Conservation (phyloP, 2,329 filamentous ascomycete species). For the Sordariomycetes sp. region DNA sequence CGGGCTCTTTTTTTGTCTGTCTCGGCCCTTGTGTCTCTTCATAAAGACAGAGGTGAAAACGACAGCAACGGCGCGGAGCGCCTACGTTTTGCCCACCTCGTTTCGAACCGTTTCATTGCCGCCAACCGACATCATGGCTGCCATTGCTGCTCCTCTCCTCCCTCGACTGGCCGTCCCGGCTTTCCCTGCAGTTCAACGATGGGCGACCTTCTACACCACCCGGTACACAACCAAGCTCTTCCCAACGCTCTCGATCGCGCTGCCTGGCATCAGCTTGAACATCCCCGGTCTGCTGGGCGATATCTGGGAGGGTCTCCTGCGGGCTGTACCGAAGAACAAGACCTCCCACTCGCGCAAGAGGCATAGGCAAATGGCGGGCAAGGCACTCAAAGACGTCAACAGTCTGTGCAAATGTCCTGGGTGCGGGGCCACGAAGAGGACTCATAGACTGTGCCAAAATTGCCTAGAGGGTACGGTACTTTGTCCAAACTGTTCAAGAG, state of each 20-base stretch:
- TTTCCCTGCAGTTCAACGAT: constrained; percentile 30
- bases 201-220: constrained; percentile 32
- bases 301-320: constrained; percentile 87
- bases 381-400: constrained; percentile 85
- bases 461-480: constrained; percentile 80
- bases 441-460: constrained; percentile 79
- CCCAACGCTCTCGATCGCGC: constrained; percentile 44
- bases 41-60: too few species aligned
- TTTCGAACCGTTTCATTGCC: not conserved
- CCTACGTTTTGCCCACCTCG: too few species aligned
- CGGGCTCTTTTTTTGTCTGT: too few species aligned
- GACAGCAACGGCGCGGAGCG: too few species aligned
- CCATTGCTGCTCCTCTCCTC: constrained; percentile 37
- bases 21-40: too few species aligned
- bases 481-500: too few species aligned
- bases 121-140: constrained; percentile 32
- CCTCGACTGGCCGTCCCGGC: constrained; percentile 39
- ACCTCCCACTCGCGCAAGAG: constrained; percentile 94
- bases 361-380: constrained; percentile 88
- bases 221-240: constrained; percentile 38
- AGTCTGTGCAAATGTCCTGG: constrained; percentile 80
- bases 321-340: constrained; percentile 97
- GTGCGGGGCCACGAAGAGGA: constrained; percentile 80
- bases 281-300: constrained; percentile 58
- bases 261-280: constrained; percentile 50